These are phyloP conservation scores for Leishmania arabica DNA, from an alignment of 208 protist species.

Conservation along the genomic window DNA sequence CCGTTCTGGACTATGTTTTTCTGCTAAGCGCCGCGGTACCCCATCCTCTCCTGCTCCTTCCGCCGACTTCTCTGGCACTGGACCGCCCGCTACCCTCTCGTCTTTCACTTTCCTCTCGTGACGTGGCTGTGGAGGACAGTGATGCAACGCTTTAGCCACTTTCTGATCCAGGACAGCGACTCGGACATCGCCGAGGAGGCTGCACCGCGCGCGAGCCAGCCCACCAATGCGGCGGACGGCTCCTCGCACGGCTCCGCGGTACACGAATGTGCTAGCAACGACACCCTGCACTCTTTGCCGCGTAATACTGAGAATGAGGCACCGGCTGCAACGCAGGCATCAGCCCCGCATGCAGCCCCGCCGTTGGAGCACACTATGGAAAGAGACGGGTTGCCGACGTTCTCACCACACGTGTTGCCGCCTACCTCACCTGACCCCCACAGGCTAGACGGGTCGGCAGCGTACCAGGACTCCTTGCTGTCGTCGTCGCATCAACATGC, in stretches of 20 bases:
- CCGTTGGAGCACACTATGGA: neutral
- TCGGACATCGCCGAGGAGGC: constrained; percentile 46
- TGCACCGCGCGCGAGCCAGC: neutral
- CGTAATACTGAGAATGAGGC: neutral
- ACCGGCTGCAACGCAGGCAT: neutral
- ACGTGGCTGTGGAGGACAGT: neutral
- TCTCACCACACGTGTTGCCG: neutral
- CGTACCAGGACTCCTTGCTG: neutral
- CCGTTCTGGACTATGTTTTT: neutral
- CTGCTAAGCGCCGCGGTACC: neutral
- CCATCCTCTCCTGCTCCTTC: neutral
- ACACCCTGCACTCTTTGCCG: neutral
- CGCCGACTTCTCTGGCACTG: neutral
- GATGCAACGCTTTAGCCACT: constrained; percentile 54
- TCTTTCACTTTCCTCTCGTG: neutral
- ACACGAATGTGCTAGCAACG: neutral
- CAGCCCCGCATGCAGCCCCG: no score
- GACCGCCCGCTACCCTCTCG: neutral
- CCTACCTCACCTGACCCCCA: constrained; percentile 8
- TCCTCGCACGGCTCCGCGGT: constrained; percentile 3
- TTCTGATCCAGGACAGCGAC: constrained; percentile 63
- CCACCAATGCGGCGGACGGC: neutral
- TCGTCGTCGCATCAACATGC: constrained; percentile 5
- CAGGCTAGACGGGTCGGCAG: neutral
- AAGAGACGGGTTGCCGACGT: neutral